Evolutionary conservation across 2,329 filamentous ascomycete species (phyloP).

Genomic region (Pseudogymnoascus verrucosus): DNA sequence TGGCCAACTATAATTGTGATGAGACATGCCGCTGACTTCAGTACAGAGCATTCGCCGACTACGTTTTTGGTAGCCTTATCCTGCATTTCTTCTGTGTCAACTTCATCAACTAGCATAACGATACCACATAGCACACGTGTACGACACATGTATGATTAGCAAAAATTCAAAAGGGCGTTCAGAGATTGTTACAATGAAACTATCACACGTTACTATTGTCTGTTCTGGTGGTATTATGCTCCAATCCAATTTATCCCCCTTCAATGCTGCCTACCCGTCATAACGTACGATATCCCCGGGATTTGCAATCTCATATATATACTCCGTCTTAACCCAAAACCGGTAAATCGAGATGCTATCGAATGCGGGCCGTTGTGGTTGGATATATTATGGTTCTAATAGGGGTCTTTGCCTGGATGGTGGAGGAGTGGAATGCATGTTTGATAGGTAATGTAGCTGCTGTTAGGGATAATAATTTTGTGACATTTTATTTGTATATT

Average conservation of each 20-base stretch:
- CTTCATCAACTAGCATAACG: conserved; percentile 77
- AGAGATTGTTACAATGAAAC: background rate
- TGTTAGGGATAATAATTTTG: background rate
- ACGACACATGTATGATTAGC: conserved; percentile 8
- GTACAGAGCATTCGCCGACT: conserved; percentile 86
- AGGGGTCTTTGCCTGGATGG: background rate
- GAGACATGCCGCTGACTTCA: conserved; percentile 14
- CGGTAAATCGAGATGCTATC: background rate
- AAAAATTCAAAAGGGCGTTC: conserved; percentile 13
- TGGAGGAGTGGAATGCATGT: too few species aligned
- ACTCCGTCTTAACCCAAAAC: background rate
- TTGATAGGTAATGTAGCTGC: background rate
- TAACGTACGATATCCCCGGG: background rate
- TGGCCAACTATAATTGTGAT: background rate
- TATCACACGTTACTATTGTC: background rate
- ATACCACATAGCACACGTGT: conserved; percentile 10
- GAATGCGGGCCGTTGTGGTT: background rate
- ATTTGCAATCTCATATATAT: background rate
- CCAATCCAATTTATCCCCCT: background rate
- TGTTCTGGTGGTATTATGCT: background rate
- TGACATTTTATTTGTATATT: background rate
- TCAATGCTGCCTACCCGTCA: background rate
- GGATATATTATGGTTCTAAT: background rate
- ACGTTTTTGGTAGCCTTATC: conserved; percentile 86
- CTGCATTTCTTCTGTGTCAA: conserved; percentile 99